A percentile compares a stretch with the other conserved stretches of the same genome.
phyloP scores from a whole-genome alignment of 106 monocot genomes.

The Cymbidium sinense region DNA sequence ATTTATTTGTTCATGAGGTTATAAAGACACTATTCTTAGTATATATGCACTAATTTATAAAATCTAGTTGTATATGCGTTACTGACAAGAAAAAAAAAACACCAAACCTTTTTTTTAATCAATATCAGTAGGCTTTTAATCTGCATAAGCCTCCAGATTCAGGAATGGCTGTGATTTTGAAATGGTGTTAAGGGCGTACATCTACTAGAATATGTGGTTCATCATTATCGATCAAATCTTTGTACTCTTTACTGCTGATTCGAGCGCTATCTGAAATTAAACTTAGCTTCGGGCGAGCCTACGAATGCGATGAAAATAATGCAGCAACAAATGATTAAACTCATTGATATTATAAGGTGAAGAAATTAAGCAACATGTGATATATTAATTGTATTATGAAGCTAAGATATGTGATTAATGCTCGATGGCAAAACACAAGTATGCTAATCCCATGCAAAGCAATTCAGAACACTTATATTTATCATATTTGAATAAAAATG shows the following conservation, averaged over 20 bases:
- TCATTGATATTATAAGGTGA: not conserved
- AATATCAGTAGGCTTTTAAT: too few species aligned
- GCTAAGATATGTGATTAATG: too few species aligned
- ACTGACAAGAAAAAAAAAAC: too few species aligned
- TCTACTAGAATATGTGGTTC: constrained; percentile 74
- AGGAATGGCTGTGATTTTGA: constrained; percentile 65
- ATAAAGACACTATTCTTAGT: too few species aligned
- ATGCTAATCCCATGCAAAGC: not conserved
- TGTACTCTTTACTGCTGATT: constrained; percentile 63
- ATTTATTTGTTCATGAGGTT: too few species aligned
- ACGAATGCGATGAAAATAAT: constrained; percentile 3
- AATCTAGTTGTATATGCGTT: too few species aligned
- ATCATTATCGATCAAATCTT: constrained; percentile 35
- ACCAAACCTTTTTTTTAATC: too few species aligned
- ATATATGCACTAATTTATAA: too few species aligned
- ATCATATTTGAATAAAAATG: not conserved
- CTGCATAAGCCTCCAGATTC: constrained; percentile 2
- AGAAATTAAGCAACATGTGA: not conserved
- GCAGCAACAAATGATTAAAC: not conserved
- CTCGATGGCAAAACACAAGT: too few species aligned
- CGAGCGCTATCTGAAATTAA: constrained; percentile 57
- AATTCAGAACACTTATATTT: not conserved
- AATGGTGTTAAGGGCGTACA: constrained; percentile 84
- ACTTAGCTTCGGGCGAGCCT: constrained; percentile 38
- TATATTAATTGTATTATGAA: too few species aligned